A percentile compares a stretch with the other conserved stretches of the same genome.
Evolutionary conservation across 225 moss, liverwort and hornwort genomes (phyloP).

Genomic region (Thuidium tamariscinum): DNA sequence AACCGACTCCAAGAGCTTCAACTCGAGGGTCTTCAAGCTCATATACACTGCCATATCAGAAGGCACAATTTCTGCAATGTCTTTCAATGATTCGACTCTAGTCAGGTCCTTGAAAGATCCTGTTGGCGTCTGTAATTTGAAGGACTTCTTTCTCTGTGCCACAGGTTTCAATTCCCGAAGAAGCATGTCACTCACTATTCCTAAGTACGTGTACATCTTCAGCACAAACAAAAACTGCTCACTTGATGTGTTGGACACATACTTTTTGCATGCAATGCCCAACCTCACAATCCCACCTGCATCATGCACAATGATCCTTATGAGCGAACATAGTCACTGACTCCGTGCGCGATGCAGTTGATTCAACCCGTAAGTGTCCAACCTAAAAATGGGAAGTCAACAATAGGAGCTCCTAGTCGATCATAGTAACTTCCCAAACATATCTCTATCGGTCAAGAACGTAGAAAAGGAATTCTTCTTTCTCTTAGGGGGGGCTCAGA

Average conservation of each 20-base stretch:
- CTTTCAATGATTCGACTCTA: constrained; percentile 36
- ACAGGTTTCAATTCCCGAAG: constrained; percentile 61
- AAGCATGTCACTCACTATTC: constrained; percentile 74
- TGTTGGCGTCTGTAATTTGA: background rate
- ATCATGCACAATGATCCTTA: constrained; percentile 23
- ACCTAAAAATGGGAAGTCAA: background rate
- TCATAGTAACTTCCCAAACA: background rate
- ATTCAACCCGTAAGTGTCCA: background rate
- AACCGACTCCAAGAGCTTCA: constrained; percentile 84
- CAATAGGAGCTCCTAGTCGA: background rate
- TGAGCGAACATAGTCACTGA: background rate
- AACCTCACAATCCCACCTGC: constrained; percentile 85
- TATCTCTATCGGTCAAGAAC: background rate
- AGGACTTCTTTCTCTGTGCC: constrained; percentile 9
- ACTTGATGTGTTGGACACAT: constrained; percentile 86
- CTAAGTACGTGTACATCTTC: constrained; percentile 85
- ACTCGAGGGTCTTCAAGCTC: constrained; percentile 55
- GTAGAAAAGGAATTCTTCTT: background rate
- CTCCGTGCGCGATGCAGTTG: background rate
- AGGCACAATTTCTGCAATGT: constrained; percentile 63
- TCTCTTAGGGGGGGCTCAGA: background rate
- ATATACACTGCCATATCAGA: constrained; percentile 78
- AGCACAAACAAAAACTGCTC: constrained; percentile 92
- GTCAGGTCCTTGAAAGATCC: constrained; percentile 23
- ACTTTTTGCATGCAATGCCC: constrained; percentile 74